Evolutionary conservation across 164 flowering plant species (phyloP).

Genomic region (Umbellularia californica): DNA sequence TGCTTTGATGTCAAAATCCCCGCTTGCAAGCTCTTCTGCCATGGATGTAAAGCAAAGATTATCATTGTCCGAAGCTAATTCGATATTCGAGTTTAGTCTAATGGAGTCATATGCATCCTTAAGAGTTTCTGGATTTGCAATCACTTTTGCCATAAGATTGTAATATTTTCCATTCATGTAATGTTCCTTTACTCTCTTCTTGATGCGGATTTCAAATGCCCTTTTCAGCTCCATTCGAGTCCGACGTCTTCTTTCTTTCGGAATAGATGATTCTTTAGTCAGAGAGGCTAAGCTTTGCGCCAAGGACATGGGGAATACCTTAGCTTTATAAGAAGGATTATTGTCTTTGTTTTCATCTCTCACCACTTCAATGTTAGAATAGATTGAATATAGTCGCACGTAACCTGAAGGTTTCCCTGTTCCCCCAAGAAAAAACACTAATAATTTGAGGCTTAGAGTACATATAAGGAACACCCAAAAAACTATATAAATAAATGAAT

Average conservation of each 20-base stretch:
- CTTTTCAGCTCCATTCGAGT: constrained; percentile 61
- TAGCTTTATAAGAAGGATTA: constrained; percentile 3
- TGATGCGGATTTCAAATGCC: constrained; percentile 57
- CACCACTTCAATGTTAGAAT: constrained; percentile 16
- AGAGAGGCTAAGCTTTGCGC: constrained; percentile 65
- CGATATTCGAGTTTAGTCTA: constrained; percentile 60
- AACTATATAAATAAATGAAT: not conserved
- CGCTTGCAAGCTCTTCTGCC: constrained; percentile 55
- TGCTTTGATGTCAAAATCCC: constrained; percentile 54
- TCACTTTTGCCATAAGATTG: constrained; percentile 57
- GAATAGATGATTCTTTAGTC: constrained; percentile 46
- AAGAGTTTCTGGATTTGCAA: constrained; percentile 46
- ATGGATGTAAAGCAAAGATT: constrained; percentile 44
- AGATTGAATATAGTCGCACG: constrained; percentile 12
- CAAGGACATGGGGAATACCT: constrained; percentile 22
- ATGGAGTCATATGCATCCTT: constrained; percentile 18
- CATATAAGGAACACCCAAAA: not conserved
- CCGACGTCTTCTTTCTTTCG: not conserved
- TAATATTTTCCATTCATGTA: constrained; percentile 61
- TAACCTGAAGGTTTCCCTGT: not conserved
- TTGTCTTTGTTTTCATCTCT: constrained; percentile 9
- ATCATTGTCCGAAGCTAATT: constrained; percentile 26
- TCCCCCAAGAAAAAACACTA: no score
- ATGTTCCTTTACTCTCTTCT: constrained; percentile 85
- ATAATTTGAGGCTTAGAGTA: not conserved